phyloP scores from a whole-genome alignment of 176 grass and related monocot species.

The Lolium perenne region DNA sequence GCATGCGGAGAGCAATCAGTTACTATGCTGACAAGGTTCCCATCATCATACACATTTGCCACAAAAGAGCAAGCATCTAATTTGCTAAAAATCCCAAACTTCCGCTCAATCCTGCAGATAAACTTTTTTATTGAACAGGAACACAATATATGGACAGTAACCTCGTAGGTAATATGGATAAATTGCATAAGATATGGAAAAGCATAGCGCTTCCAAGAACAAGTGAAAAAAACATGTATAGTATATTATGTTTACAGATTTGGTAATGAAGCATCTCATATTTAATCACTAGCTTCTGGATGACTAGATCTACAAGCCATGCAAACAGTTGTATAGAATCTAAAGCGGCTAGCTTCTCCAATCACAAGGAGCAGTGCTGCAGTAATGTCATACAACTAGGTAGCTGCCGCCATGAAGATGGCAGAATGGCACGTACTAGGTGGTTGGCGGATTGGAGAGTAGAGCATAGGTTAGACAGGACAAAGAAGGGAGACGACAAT shows the following conservation, averaged over 20 bases:
- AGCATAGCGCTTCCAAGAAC: neutral
- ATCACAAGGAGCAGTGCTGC: conserved; percentile 18
- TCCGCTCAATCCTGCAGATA: conserved; percentile 78
- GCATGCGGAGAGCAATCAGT: conserved; percentile 98
- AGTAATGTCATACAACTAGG: conserved; percentile 9
- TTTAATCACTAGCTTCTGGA: neutral
- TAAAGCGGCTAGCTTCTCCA: neutral
- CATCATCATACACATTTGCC: conserved; percentile 91
- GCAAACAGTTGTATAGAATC: conserved; percentile 11
- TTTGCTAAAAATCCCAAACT: conserved; percentile 96
- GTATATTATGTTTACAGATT: neutral
- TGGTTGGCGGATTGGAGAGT: neutral
- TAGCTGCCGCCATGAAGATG: neutral
- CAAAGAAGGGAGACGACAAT: neutral
- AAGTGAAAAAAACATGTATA: conserved; percentile 10
- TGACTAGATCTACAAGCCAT: neutral
- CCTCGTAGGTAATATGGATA: conserved; percentile 20
- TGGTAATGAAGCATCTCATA: neutral
- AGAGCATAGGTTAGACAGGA: too few species aligned
- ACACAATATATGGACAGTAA: conserved; percentile 16
- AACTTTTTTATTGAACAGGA: conserved; percentile 5
- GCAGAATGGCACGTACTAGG: neutral
- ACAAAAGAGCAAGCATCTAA: conserved; percentile 97
- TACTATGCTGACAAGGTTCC: conserved; percentile 95
- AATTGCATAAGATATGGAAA: conserved; percentile 1